These are phyloP conservation scores for Verticillium nubilum DNA, from an alignment of 2,329 filamentous ascomycete species.

Conservation along the genomic window DNA sequence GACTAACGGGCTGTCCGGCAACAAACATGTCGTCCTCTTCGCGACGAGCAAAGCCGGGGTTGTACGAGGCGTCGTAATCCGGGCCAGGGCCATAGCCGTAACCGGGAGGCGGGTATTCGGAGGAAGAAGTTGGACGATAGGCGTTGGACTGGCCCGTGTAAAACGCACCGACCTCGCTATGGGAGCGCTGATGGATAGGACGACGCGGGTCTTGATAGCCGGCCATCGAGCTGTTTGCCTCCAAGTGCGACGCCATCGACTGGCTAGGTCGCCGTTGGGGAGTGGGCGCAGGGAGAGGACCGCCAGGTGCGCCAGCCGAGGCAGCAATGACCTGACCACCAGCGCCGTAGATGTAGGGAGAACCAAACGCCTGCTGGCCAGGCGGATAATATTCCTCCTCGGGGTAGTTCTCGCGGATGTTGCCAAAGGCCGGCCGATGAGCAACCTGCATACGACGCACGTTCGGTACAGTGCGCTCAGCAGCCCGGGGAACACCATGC, in stretches of 20 bases:
- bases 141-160: constrained; percentile 9
- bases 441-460: constrained; percentile 12
- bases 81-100: constrained; percentile 8
- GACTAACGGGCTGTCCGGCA: neutral
- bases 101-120: constrained; percentile 7
- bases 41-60: constrained; percentile 10
- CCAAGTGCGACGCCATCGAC: constrained; percentile 14
- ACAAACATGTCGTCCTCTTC: constrained; percentile 4
- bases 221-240: constrained; percentile 9
- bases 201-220: constrained; percentile 15
- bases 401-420: constrained; percentile 26
- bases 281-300: constrained; percentile 15
- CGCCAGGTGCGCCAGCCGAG: constrained; percentile 8
- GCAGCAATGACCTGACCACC: neutral
- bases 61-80: constrained; percentile 12
- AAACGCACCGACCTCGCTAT: constrained; percentile 18
- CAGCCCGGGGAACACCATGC: neutral
- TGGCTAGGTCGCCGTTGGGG: constrained; percentile 15
- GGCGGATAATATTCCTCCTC: constrained; percentile 20
- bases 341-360: constrained; percentile 1
- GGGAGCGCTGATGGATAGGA: constrained; percentile 21
- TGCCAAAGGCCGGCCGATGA: constrained; percentile 24
- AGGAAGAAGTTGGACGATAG: constrained; percentile 13
- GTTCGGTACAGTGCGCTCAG: neutral
- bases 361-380: constrained; percentile 1